A percentile compares a stretch with the other conserved stretches of the same genome.
phyloP scores from a whole-genome alignment of 768 basidiomycete genomes.

The Agrocybe praecox region DNA sequence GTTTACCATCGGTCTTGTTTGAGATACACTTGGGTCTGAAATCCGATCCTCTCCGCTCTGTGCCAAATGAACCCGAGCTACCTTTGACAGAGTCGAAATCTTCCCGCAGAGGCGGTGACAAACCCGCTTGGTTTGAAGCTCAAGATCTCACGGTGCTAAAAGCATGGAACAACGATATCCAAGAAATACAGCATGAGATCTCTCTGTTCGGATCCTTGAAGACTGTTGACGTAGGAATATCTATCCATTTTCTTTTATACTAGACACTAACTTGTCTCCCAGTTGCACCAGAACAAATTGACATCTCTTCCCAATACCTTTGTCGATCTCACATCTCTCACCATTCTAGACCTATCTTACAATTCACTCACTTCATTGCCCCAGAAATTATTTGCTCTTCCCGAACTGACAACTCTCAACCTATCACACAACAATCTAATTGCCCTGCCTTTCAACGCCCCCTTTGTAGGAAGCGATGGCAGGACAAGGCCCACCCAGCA shows the following conservation, averaged over 20 bases:
- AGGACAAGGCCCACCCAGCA: slow-evolving; percentile 28
- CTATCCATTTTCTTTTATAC: slow-evolving; percentile 4
- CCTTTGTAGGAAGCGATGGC: slow-evolving; percentile 42
- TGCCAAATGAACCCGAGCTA: slow-evolving; percentile 59
- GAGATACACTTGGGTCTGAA: slow-evolving; percentile 79
- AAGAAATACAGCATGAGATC: slow-evolving; percentile 80
- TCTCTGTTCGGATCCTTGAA: slow-evolving; percentile 85
- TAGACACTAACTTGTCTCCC: slow-evolving; percentile 5
- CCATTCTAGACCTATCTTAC: slow-evolving; percentile 72
- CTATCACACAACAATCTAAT: slow-evolving; percentile 71
- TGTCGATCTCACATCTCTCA: slow-evolving; percentile 67
- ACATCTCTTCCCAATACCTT: slow-evolving; percentile 63
- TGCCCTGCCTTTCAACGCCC: slow-evolving; percentile 61
- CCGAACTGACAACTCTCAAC: slow-evolving; percentile 66
- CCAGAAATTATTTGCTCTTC: slow-evolving; percentile 64
- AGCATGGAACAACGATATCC: slow-evolving; percentile 79
- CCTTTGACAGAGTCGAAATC: slow-evolving; percentile 37
- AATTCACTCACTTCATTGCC: slow-evolving; percentile 70
- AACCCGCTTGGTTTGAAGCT: slow-evolving; percentile 79
- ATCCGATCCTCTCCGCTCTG: slow-evolving; percentile 68
- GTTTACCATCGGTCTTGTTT: slow-evolving; percentile 77
- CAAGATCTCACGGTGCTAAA: slow-evolving; percentile 78
- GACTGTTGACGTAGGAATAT: slow-evolving; percentile 65
- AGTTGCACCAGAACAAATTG: slow-evolving; percentile 81
- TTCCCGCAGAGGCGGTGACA: slow-evolving; percentile 40